Evolutionary conservation across 2,329 filamentous ascomycete genomes (phyloP).

Genomic region (Hortaea werneckii): DNA sequence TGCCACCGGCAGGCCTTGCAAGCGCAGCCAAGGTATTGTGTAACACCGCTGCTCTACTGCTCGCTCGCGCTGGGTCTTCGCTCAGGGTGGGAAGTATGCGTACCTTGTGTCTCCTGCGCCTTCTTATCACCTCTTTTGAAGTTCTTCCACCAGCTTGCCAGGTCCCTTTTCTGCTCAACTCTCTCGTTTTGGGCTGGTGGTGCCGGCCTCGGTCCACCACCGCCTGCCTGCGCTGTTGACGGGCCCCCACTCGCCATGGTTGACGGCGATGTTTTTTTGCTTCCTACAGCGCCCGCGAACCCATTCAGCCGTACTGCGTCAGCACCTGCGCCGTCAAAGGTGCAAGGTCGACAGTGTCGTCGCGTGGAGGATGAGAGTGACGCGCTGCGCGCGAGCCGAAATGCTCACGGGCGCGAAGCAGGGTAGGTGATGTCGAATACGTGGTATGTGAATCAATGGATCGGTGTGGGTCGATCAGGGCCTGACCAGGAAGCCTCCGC

Average conservation of each 20-base stretch:
- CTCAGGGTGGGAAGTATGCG: constrained; percentile 8
- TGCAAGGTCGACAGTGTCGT: neutral
- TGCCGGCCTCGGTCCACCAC: constrained; percentile 32
- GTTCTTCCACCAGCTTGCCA: constrained; percentile 94
- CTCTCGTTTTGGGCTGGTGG: constrained; percentile 47
- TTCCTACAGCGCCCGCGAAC: too few species aligned
- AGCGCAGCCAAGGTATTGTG: too few species aligned
- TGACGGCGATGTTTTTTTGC: constrained; percentile 3
- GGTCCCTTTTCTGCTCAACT: constrained; percentile 73
- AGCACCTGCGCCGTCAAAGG: neutral
- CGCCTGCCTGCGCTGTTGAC: constrained; percentile 33
- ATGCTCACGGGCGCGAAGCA: too few species aligned
- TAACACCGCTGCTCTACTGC: too few species aligned
- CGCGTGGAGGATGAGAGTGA: neutral
- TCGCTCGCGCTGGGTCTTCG: too few species aligned
- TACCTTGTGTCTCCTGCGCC: constrained; percentile 57
- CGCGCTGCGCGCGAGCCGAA: neutral
- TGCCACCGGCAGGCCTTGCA: too few species aligned
- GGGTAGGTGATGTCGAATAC: neutral
- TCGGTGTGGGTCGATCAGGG: neutral
- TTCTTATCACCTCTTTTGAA: constrained; percentile 64
- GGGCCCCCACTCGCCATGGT: constrained; percentile 31
- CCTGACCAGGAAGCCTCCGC: neutral
- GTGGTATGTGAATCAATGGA: neutral
- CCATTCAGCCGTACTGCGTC: neutral